Percentiles rank a stretch among this genome's conserved stretches.
These are phyloP conservation scores for Secale cereale DNA, from an alignment of 176 grass and related monocot species.

Conservation along the genomic window DNA sequence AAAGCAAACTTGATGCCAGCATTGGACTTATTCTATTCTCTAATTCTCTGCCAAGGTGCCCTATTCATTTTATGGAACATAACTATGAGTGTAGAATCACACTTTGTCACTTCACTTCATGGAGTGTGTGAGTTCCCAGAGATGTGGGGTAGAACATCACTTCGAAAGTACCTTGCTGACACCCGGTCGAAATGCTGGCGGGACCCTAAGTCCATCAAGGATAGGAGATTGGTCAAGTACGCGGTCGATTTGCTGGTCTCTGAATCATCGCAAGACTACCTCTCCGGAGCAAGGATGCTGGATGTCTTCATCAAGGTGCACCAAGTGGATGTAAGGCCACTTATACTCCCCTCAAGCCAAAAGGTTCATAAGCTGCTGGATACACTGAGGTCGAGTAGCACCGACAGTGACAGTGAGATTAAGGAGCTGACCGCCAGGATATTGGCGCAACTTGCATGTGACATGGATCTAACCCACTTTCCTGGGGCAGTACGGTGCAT, in stretches of 20 bases:
- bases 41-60: neutral
- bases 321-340: neutral
- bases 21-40: conserved; percentile 3
- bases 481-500: neutral
- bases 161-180: neutral
- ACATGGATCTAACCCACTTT: neutral
- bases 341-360: neutral
- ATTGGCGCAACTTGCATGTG: neutral
- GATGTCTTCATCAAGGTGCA: neutral
- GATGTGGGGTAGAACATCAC: neutral
- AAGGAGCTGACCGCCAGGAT: neutral
- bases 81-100: no score
- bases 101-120: fast-evolving
- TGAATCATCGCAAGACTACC: neutral
- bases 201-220: neutral
- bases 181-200: neutral
- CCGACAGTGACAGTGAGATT: neutral
- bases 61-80: no score
- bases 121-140: neutral
- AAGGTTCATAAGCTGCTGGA: neutral
- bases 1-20: neutral
- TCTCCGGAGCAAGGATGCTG: neutral
- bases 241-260: neutral
- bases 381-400: neutral
- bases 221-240: neutral